Evolutionary conservation across 306 rosid genomes (phyloP).

Genomic region (Vigna reflexopilosa): DNA sequence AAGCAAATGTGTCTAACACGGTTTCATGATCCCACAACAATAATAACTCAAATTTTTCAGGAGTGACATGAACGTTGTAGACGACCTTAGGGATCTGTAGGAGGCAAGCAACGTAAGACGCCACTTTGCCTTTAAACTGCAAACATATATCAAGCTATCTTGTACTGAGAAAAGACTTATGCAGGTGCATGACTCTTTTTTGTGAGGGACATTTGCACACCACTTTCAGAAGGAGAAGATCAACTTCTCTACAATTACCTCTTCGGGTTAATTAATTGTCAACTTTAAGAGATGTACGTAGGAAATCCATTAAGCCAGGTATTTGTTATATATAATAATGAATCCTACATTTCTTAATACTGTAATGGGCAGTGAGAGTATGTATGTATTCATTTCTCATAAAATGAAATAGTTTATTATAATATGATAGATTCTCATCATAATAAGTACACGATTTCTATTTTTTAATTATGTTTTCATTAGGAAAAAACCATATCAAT

Average conservation of each 20-base stretch:
- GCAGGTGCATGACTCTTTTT: too few species aligned
- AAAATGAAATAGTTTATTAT: not conserved
- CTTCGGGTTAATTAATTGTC: conserved; percentile 28
- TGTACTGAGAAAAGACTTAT: too few species aligned
- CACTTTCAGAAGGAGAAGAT: conserved; percentile 42
- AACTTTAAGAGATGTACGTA: conserved; percentile 27
- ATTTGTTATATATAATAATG: not conserved
- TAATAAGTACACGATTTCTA: not conserved
- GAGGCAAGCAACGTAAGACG: too few species aligned
- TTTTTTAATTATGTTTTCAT: not conserved
- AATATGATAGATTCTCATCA: not conserved
- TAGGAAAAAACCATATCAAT: not conserved
- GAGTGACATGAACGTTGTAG: too few species aligned
- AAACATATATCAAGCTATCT: too few species aligned
- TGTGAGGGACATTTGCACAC: conserved; percentile 31
- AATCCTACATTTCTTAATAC: not conserved
- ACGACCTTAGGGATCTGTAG: too few species aligned
- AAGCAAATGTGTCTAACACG: too few species aligned
- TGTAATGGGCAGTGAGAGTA: not conserved
- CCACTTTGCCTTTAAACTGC: too few species aligned
- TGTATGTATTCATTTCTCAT: not conserved
- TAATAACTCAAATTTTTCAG: too few species aligned
- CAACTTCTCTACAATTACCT: conserved; percentile 32
- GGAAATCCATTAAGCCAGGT: conserved; percentile 36
- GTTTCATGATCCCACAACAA: too few species aligned